Base-by-base conservation (phyloP, 2,329 filamentous ascomycete genomes). In the Venturia effusa region DNA sequence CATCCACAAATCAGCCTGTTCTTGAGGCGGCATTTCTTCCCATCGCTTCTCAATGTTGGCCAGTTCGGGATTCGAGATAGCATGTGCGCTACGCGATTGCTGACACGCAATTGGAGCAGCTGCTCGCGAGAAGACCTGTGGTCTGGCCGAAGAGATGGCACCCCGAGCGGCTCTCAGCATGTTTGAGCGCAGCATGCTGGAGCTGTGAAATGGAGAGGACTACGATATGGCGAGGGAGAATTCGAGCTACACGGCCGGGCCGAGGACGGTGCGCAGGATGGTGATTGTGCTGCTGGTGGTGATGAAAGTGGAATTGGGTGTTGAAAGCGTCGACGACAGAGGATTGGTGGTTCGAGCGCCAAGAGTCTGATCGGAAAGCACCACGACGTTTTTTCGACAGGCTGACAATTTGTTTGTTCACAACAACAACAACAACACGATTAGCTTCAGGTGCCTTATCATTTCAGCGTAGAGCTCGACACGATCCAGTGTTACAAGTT, bases 1-100 rank as follows among this genome's bases (percentile, higher is more conserved):
- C 94, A 99, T 99, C 94, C 94, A 99, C 72, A 99, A 83, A 76
- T 99, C 94, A 70, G 94, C 94, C 86, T 99, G 94, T 85, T 99
- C 94, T 84, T 96, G 92, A 68, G 94, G 91, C 66, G 93, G 92
- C 90, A 97, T 92, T 68, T 83, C 85, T 83, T 99, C 94, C 94
- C 94, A 99, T 83, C 94, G 85, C 88, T 96, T 97, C 87, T 99
- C 94, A 75, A 99, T 97, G 81, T 96, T 92, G 79, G 91, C 90
- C 74, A 99, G 86, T 66, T 91, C 97, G 71, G 95, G 94, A 83
- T 97, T 97, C 74, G 92, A 95, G 80, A 99, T 95, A 76, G 93
- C 92, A 78, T 96, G 92, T 71, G 89, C 89, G 71, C 88, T 85
- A 72, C 83, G 81, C 67, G 76, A 77, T 74, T 81, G 79, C 71